Base-by-base conservation (phyloP, 306 rosid species). In the Rosa lucieae region DNA sequence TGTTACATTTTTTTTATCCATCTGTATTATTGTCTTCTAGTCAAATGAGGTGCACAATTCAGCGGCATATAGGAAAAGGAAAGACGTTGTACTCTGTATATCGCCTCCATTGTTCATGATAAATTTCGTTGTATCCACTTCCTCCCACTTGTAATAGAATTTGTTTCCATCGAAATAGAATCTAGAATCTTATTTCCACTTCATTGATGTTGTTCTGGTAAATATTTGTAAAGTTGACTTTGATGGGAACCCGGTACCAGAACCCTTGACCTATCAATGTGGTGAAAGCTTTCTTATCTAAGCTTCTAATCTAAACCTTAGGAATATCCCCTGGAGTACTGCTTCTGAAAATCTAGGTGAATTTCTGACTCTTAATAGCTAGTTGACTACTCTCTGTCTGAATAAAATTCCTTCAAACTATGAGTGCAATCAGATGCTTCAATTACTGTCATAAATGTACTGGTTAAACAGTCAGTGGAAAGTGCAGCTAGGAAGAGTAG, bases 11-110 rank as follows among this genome's bases (percentile, higher is more conserved):
- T 69, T 79, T 62, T 39, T 62, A 7, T 84, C 84, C 69, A 51
- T 86, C 78, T 80, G 87, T 86, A 77, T 82, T 72, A 73, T 80
- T 78, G 72, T 77, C 49, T 82, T 63, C 49, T 63, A 61, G 88
- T 73, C 79, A 80, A 71, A 87, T 78, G 84, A 78, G 84, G 77
- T 84, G 88, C 83, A 85, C 84, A 85, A 79, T 85, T 84, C 88
- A 84, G 84, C 80, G 84, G 86, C 79, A 32, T 86, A 77, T 42
- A 40, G 29, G 73, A 53, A 81, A 83, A 69, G 44, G 72, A 80
- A 80, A 59, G 79, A 79, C 75, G 62, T 70, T 80, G 86, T 80
- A 76, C 72, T 61, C 10, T 85, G 81, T 82, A 75, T 79, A 71
- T 67, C 82, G 70, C 79, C 74, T 81, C 72, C 82, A 43, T 79